Base-by-base conservation (phyloP, 2,329 filamentous ascomycete genomes). In the Hymenoscyphus repandus region DNA sequence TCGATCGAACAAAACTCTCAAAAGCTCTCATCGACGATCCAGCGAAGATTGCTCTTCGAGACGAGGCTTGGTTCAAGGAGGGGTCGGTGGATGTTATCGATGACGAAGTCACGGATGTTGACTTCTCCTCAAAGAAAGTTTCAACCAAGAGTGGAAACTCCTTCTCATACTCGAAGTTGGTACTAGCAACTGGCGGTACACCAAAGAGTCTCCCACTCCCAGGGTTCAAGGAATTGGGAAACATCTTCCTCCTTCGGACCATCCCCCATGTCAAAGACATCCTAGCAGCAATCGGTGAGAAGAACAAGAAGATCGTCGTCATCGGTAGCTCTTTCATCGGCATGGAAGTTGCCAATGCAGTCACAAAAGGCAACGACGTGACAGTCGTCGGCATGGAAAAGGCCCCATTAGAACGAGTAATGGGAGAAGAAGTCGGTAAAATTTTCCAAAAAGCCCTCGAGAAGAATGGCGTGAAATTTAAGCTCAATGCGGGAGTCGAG, bases 251-350 rank as follows among this genome's bases (percentile, higher is more conserved):
- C 1, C 77, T 99, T 10, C 82, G 93, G 48, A 84, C 76, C 10
- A 75, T 95, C n/a, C 77, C 84, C 38, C 85, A 97, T 64, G 81
- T 85, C 0, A 82, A 91, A 66, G 77, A 76, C 52, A 96, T 99
- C 58, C 76, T 90, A 22, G 77, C 74, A 1, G 89, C 90, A 6
- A 87, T 95, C 42, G 90, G 90, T 30, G 81, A 88, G 39, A 86
- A 88, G 65, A 83, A 82, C 52, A 96, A 96, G 77, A 96, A 96
- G 69, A 83, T 99, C 58, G 90, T 96, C 42, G 77, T 99, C 12
- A 77, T 99, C 48, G 93, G 93, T 37, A 92, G 87, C 52, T 95
- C 90, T 0, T 99, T 99, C 70, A 99, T 99, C 64, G 93, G 93
- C 37, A 95, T 99, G 88, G 93, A 99, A 70, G 81, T 95, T n/a